phyloP scores from a whole-genome alignment of 2,329 filamentous ascomycete genomes.

The Pseudogymnoascus sp. region DNA sequence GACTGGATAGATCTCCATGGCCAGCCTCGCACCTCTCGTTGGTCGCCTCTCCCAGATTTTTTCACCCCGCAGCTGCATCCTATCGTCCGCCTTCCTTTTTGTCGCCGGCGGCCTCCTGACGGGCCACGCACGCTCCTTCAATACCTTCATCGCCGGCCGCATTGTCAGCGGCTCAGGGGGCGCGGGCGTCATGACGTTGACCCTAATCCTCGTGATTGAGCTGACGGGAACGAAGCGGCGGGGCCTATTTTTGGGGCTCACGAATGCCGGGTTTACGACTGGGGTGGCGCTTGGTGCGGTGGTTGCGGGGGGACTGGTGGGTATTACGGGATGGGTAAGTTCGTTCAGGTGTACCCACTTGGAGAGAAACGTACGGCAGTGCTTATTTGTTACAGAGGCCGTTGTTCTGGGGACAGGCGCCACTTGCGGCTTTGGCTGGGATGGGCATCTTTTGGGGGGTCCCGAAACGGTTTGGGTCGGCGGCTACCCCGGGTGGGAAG shows the following conservation, averaged over 20 bases:
- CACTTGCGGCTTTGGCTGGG: slow-evolving; percentile 53
- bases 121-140: slow-evolving; percentile 49
- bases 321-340: slow-evolving; percentile 61
- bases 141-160: slow-evolving; percentile 60
- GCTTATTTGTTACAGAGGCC: slow-evolving; percentile 45
- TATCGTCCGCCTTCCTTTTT: slow-evolving; percentile 51
- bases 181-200: slow-evolving; percentile 64
- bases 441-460: slow-evolving; percentile 57
- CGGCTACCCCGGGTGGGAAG: slow-evolving; percentile 29
- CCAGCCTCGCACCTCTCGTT: slow-evolving; percentile 56
- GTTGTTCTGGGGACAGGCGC: slow-evolving; percentile 66
- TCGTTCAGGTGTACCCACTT: neutral
- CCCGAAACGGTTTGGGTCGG: slow-evolving; percentile 37
- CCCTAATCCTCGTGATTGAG: slow-evolving; percentile 70
- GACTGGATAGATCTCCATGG: slow-evolving; percentile 41
- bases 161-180: slow-evolving; percentile 60
- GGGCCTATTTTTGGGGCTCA: slow-evolving; percentile 64
- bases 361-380: neutral
- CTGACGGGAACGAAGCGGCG: slow-evolving; percentile 58
- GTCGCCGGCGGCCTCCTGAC: slow-evolving; percentile 57
- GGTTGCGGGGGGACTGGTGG: slow-evolving; percentile 57
- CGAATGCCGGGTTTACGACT: slow-evolving; percentile 65
- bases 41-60: slow-evolving; percentile 70
- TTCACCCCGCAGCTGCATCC: slow-evolving; percentile 56
- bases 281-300: slow-evolving; percentile 66